Evolutionary conservation across 2,329 filamentous ascomycete species (phyloP).

Genomic region (Phyllachora maydis): DNA sequence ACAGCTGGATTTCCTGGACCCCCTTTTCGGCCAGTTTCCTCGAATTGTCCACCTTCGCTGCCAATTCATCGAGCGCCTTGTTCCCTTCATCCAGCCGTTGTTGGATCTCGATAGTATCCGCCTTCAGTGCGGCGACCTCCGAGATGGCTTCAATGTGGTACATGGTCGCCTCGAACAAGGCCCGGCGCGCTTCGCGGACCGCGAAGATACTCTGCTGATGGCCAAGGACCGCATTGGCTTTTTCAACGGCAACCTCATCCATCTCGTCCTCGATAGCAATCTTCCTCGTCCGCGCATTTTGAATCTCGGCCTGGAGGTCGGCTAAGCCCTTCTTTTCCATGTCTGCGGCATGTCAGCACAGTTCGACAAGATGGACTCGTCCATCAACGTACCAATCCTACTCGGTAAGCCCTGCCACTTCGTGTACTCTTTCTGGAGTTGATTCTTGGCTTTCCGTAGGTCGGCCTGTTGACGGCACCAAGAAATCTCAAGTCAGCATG

Average conservation of each 20-base stretch:
- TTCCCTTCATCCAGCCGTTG: slow-evolving; percentile 25
- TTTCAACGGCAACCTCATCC: slow-evolving; percentile 32
- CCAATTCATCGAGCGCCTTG: slow-evolving; percentile 15
- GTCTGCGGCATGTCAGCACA: too few species aligned
- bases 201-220: slow-evolving; percentile 38
- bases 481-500: too few species aligned
- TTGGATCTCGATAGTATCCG: slow-evolving; percentile 40
- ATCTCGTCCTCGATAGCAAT: too few species aligned
- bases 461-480: too few species aligned
- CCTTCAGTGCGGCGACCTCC: slow-evolving; percentile 49
- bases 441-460: slow-evolving; percentile 42
- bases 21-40: slow-evolving; percentile 14
- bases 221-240: slow-evolving; percentile 28
- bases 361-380: too few species aligned
- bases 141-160: slow-evolving; percentile 63
- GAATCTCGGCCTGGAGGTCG: too few species aligned
- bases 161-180: slow-evolving; percentile 48
- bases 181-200: slow-evolving; percentile 40
- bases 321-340: too few species aligned
- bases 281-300: too few species aligned
- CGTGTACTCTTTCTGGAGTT: slow-evolving; percentile 43
- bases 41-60: slow-evolving; percentile 16
- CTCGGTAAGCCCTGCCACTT: slow-evolving; percentile 47
- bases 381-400: slow-evolving; percentile 50
- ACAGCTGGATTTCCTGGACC: slow-evolving; percentile 15